Conservation (phyloP, 495 filamentous ascomycete species). For the Neurospora hispaniola region DNA sequence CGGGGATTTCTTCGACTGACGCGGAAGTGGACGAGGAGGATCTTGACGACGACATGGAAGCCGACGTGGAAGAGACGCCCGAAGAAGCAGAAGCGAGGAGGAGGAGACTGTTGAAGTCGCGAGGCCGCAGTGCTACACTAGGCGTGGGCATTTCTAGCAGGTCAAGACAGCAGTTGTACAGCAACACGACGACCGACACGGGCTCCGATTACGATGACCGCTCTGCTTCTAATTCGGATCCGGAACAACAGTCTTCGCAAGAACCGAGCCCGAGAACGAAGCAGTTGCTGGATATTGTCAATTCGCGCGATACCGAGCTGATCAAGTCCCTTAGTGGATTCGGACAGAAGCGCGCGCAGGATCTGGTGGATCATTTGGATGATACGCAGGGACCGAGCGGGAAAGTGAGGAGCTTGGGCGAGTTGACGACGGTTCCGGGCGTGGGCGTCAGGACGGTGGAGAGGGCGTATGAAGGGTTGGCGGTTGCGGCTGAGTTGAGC, state of each 20-base stretch:
- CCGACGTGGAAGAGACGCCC: neutral
- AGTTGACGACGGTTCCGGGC: conserved; percentile 46
- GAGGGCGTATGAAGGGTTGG: conserved; percentile 38
- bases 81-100: neutral
- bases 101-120: neutral
- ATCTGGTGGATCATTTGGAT: conserved; percentile 45
- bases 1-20: conserved; percentile 5
- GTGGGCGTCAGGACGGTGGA: conserved; percentile 51
- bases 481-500: neutral
- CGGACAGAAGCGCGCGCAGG: conserved; percentile 54
- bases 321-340: conserved; percentile 65
- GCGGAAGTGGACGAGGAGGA: neutral
- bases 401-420: conserved; percentile 38
- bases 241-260: neutral
- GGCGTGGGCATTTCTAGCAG: neutral
- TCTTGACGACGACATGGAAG: neutral
- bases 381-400: neutral
- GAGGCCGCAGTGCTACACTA: neutral
- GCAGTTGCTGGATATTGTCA: conserved; percentile 72
- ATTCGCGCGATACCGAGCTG: conserved; percentile 62
- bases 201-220: conserved; percentile 35
- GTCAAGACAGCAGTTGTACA: neutral
- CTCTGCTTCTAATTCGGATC: neutral
- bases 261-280: conserved; percentile 45
- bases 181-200: conserved; percentile 28